Evolutionary conservation across 208 protist genomes (phyloP).

Genomic region (Wallacemonas sp.): DNA sequence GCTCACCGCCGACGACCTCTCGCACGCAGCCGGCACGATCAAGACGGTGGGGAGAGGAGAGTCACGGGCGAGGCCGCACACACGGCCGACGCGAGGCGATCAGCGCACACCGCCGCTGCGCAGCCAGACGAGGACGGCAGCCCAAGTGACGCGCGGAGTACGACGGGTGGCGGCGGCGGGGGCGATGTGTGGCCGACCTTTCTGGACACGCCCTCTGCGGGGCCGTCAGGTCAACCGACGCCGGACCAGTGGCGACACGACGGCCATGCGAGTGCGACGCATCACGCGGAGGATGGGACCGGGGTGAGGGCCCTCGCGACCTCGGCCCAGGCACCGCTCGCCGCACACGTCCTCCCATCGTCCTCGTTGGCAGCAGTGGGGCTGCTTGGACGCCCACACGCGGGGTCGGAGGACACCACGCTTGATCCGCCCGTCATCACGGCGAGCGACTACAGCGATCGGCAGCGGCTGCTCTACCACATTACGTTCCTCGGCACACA

Average conservation of each 20-base stretch:
- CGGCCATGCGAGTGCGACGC: neutral
- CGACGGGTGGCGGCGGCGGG: too few relatives aligned
- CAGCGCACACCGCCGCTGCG: too few relatives aligned
- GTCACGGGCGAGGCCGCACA: neutral
- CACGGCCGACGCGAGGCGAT: too few relatives aligned
- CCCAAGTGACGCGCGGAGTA: neutral
- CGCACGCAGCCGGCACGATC: neutral
- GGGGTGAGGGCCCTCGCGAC: too few relatives aligned
- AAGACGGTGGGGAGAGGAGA: neutral
- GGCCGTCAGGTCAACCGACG: neutral
- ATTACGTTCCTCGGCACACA: constrained; percentile 85
- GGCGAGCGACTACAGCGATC: constrained; percentile 76
- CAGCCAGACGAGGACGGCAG: neutral
- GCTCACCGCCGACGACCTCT: neutral
- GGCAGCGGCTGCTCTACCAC: constrained; percentile 79
- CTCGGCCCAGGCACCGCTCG: too few relatives aligned
- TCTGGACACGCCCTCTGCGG: constrained; percentile 1
- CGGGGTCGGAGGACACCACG: too few relatives aligned
- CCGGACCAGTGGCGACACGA: too few relatives aligned
- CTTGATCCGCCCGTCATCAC: constrained; percentile 36
- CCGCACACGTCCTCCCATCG: too few relatives aligned
- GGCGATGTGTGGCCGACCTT: constrained; percentile 8
- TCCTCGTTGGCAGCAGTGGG: too few relatives aligned
- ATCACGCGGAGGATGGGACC: neutral
- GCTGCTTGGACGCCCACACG: too few relatives aligned